Base-by-base conservation (phyloP, 2,329 filamentous ascomycete genomes). In the Trichophyton equinum region DNA sequence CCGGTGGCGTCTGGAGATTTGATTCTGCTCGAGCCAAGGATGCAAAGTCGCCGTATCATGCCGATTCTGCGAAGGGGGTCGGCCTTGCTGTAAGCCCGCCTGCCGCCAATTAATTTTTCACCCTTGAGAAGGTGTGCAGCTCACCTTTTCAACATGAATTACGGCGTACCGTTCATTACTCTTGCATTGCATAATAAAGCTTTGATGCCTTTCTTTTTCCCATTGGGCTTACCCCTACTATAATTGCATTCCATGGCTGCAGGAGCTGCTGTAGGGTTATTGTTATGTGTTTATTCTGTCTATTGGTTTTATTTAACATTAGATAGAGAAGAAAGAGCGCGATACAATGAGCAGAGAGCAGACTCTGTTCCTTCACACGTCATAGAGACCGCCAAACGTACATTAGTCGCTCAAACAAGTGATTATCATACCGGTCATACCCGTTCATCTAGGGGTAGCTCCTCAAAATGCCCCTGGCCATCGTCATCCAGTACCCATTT, bases 1-100 rank as follows among this genome's bases (percentile, higher is more conserved):
- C 86, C 1, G 83, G 82, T 60, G 86, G 86, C 0, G 78, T 89
- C 36, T 89, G 86, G 86, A 76, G 82, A 62, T 89, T 86, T 70
- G 83, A 87, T 71, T 72, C 78, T 64, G 71, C 76, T 62, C 81
- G 81, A 68, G 81, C 78, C 6, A 68, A 68, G n/a, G 71, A 66
- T 62, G 75, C 76, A 22, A 68, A 70, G 60, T 71, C 72, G 11
- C 76, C 76, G 8, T 78, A 77, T 65, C 73, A 77, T 65, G 69
- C 71, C 60, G 67, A 69, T 59, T 75, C 73, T 27, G 67, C 68
- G 22, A 68, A 73, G 57, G 76, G 75, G 8, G 65, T 78, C n/a
- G 76, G 76, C 4, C 60, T 75, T 30, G 60, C 60, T 64, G 61
- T 67, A 7, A 49, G 56, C 22, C 46, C 51, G 11, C 47, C 25